These are phyloP conservation scores for Aaosphaeria arxii DNA, from an alignment of 2,329 filamentous ascomycete species.

Conservation along the genomic window DNA sequence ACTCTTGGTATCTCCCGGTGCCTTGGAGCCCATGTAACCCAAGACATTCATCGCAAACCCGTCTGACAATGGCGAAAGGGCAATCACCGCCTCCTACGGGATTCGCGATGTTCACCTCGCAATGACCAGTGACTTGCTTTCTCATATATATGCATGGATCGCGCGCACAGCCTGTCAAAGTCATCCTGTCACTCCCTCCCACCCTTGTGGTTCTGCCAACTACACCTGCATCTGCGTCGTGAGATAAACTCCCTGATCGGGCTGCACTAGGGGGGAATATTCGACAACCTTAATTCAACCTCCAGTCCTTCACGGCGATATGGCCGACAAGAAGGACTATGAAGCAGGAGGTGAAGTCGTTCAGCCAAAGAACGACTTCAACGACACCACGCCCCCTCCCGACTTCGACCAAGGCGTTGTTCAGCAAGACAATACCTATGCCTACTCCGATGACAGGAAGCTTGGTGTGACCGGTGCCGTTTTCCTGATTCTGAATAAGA, in stretches of 20 bases:
- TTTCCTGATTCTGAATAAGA: slow-evolving; percentile 34
- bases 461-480: slow-evolving; percentile 32
- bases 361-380: slow-evolving; percentile 9
- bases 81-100: slow-evolving; percentile 1
- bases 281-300: slow-evolving; percentile 11
- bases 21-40: slow-evolving; percentile 17
- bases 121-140: background rate
- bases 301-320: slow-evolving; percentile 3
- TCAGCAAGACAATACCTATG: slow-evolving; percentile 30
- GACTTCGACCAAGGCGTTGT: slow-evolving; percentile 22
- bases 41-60: slow-evolving; percentile 21
- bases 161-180: background rate
- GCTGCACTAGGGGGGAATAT: slow-evolving; percentile 2
- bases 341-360: slow-evolving; percentile 11
- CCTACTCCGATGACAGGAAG: slow-evolving; percentile 30
- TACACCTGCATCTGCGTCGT: slow-evolving; percentile 5
- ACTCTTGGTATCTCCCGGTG: slow-evolving; percentile 3
- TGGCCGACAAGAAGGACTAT: slow-evolving; percentile 17
- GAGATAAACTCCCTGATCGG: slow-evolving; percentile 1
- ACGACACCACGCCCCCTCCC: slow-evolving; percentile 10
- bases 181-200: slow-evolving; percentile 1
- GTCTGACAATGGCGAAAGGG: slow-evolving; percentile 22
- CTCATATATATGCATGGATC: slow-evolving; percentile 1
- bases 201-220: slow-evolving; percentile 8
- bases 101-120: slow-evolving; percentile 3